phyloP scores from a whole-genome alignment of 768 basidiomycete genomes.

The Phanerodontia chrysosporium region DNA sequence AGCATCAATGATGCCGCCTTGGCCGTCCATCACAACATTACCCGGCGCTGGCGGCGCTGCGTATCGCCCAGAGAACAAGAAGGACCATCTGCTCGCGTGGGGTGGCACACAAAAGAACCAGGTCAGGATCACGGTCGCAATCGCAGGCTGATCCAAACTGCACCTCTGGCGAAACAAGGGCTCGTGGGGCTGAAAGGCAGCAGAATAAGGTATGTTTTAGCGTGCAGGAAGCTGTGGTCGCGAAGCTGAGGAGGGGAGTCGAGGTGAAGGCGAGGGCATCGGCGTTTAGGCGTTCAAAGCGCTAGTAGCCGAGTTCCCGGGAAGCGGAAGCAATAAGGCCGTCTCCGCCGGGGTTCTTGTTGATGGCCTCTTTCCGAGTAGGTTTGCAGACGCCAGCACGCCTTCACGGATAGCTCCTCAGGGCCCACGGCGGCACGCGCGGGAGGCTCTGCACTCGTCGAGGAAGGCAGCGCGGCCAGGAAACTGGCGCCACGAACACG shows the following conservation, averaged over 20 bases:
- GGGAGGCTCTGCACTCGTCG: neutral
- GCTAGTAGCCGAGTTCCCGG: constrained; percentile 1
- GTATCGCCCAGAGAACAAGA: neutral
- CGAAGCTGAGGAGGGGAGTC: neutral
- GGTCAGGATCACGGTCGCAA: neutral
- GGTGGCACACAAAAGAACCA: neutral
- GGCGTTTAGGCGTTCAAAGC: neutral
- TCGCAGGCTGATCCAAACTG: neutral
- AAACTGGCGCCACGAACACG: neutral
- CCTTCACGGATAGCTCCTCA: neutral
- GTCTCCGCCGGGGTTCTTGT: constrained; percentile 1
- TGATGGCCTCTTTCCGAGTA: neutral
- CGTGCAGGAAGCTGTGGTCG: neutral
- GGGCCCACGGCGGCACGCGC: neutral
- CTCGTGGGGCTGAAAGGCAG: neutral
- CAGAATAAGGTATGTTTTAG: too few relatives aligned
- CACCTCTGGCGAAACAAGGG: neutral
- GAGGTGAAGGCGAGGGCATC: neutral
- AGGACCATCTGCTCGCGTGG: neutral
- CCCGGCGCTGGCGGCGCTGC: neutral
- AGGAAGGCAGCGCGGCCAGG: neutral
- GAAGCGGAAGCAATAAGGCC: neutral
- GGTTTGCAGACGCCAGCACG: neutral
- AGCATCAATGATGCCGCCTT: neutral
- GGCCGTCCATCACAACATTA: neutral